Evolutionary conservation across 306 rosid species (phyloP), one percentile per base, ranked within the genome.

Genomic region (Prunus salicina): DNA sequence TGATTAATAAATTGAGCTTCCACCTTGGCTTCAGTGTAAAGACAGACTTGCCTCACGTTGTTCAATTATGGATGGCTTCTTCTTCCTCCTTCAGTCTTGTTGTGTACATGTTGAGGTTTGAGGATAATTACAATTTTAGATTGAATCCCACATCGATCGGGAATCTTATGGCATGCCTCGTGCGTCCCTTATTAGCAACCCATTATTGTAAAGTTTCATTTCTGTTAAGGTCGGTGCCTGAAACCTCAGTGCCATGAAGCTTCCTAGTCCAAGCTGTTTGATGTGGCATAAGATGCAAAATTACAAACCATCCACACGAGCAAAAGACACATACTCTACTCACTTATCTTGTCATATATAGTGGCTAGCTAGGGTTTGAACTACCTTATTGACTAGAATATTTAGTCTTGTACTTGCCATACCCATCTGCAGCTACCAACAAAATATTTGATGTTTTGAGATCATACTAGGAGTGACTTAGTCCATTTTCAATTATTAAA

Each of bases 31-130:
- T 87, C 76, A 84, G 88, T 62, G 89, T 82, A 79, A 77, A 80
- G 91, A 89, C 95, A 88, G 93, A 76, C 64, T 88, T 78, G 82
- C 80, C 75, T 81, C 96, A 88, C 89, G 91, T 90, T 90, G 82
- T 83, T 82, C 88, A 79, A 88, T 84, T 81, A 87, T 87, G 82
- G 71, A 71, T 80, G 20, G 53, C 25, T 49, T 50, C 6, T 1
- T 2, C 28, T 66, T 63, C 18, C 2, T 1, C 22, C 22, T 52
- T 50, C 38, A 12, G 27, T 6, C 2, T 34, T 1, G 12, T 46
- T 45, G 19, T 19, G 7, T 32, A 22, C 22, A 28, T 43, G 83
- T 77, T 68, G 20, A 15, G 43, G 9, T 38, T 38, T 38, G 43
- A 38, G 43, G 9, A 38, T 38, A 63, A 30, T 18, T 64, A 34